These are phyloP conservation scores for Castanea mollissima DNA, from an alignment of 306 rosid species.

Conservation along the genomic window DNA sequence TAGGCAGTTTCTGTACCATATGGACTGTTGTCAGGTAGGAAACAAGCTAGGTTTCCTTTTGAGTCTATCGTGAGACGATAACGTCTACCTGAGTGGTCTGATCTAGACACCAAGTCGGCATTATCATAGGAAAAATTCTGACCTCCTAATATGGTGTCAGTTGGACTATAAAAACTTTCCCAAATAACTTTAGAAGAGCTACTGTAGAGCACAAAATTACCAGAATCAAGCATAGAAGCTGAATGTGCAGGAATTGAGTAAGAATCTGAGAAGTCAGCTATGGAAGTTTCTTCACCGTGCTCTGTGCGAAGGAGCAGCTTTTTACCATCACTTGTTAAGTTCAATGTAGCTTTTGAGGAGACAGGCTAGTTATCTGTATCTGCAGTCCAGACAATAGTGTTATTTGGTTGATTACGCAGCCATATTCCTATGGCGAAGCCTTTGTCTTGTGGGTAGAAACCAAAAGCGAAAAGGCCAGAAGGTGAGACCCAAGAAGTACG, in stretches of 20 bases:
- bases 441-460: too few relatives aligned
- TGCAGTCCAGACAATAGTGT: too few relatives aligned
- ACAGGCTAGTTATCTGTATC: background rate
- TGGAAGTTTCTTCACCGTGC: background rate
- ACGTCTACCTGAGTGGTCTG: too few relatives aligned
- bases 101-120: too few relatives aligned
- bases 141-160: conserved; percentile 27
- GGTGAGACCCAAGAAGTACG: too few relatives aligned
- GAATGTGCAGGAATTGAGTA: background rate
- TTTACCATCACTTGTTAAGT: background rate
- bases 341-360: background rate
- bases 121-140: background rate
- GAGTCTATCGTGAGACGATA: accelerated
- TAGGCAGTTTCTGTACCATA: too few relatives aligned
- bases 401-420: too few relatives aligned
- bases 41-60: too few relatives aligned
- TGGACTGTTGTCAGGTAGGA: too few relatives aligned
- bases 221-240: conserved; percentile 15
- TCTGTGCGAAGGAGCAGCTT: background rate
- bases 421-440: too few relatives aligned
- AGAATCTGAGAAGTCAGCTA: accelerated
- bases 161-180: background rate
- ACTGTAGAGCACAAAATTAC: background rate
- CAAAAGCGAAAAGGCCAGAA: too few relatives aligned
- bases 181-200: background rate